Evolutionary conservation across 2,329 filamentous ascomycete species (phyloP).

Genomic region (Harringtonia lauricola): DNA sequence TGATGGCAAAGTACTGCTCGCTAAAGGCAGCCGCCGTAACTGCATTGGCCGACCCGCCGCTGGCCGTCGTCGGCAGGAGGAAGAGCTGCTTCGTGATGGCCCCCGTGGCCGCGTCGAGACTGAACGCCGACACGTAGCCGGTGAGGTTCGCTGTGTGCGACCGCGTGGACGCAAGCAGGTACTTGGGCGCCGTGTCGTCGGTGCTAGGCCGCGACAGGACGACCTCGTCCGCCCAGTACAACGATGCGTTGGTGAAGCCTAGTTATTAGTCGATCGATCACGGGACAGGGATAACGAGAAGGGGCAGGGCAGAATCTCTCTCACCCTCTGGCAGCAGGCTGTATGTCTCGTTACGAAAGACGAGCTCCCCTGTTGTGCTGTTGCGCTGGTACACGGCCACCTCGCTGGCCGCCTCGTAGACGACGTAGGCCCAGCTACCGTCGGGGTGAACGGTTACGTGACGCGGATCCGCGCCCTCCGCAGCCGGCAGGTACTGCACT

Average conservation of each 20-base stretch:
- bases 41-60: conserved; percentile 10
- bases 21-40: conserved; percentile 11
- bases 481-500: neutral
- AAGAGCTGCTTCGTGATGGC: conserved; percentile 11
- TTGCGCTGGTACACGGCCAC: conserved; percentile 7
- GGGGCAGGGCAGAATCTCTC: too few species aligned
- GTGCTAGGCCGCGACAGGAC: conserved; percentile 8
- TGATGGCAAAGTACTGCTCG: conserved; percentile 12
- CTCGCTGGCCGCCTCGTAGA: conserved; percentile 11
- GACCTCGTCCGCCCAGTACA: conserved; percentile 14
- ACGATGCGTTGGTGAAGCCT: conserved; percentile 1
- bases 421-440: conserved; percentile 11
- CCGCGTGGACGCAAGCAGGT: conserved; percentile 13
- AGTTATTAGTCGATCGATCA: too few species aligned
- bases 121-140: conserved; percentile 9
- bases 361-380: neutral
- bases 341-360: conserved; percentile 1
- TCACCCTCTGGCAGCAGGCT: conserved; percentile 9
- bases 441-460: conserved; percentile 10
- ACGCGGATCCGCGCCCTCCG: conserved; percentile 7
- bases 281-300: too few species aligned
- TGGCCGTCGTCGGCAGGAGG: conserved; percentile 10
- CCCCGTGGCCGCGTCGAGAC: conserved; percentile 1
- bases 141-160: conserved; percentile 1
- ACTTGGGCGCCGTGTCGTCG: conserved; percentile 1